Conservation (phyloP, 2,329 filamentous ascomycete species). For the Botrytis pseudocinerea region DNA sequence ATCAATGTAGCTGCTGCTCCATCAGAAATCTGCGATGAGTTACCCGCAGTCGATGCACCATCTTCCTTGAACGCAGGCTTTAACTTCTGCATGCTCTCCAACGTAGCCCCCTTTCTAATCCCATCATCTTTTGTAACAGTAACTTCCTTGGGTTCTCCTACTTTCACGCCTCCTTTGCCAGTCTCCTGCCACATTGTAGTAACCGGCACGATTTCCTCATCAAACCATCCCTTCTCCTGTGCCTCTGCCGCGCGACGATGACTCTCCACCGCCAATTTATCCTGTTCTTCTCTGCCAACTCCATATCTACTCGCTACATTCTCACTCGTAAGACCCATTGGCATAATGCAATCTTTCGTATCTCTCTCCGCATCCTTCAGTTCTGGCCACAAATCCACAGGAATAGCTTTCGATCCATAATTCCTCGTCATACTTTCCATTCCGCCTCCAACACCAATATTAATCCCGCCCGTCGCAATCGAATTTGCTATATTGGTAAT, state of each 20-base stretch:
- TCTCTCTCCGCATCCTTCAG: constrained; percentile 66
- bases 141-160: constrained; percentile 59
- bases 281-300: constrained; percentile 74
- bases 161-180: constrained; percentile 58
- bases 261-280: constrained; percentile 74
- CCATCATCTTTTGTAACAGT: constrained; percentile 80
- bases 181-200: constrained; percentile 66
- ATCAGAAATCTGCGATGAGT: constrained; percentile 82
- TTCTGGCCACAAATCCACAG: constrained; percentile 75
- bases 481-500: constrained; percentile 73
- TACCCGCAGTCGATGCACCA: constrained; percentile 81
- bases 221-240: constrained; percentile 68
- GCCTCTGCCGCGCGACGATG: constrained; percentile 74
- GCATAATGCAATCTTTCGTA: constrained; percentile 85
- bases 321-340: constrained; percentile 88
- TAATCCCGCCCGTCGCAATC: constrained; percentile 73
- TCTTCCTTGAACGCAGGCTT: constrained; percentile 81
- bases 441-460: constrained; percentile 76
- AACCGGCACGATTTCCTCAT: constrained; percentile 78
- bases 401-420: constrained; percentile 83
- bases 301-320: constrained; percentile 80
- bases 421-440: constrained; percentile 98
- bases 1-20: constrained; percentile 81
- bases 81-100: constrained; percentile 72
- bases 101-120: constrained; percentile 65